These are phyloP conservation scores for Extremus antarcticus DNA, from an alignment of 495 filamentous ascomycete genomes.

Conservation along the genomic window DNA sequence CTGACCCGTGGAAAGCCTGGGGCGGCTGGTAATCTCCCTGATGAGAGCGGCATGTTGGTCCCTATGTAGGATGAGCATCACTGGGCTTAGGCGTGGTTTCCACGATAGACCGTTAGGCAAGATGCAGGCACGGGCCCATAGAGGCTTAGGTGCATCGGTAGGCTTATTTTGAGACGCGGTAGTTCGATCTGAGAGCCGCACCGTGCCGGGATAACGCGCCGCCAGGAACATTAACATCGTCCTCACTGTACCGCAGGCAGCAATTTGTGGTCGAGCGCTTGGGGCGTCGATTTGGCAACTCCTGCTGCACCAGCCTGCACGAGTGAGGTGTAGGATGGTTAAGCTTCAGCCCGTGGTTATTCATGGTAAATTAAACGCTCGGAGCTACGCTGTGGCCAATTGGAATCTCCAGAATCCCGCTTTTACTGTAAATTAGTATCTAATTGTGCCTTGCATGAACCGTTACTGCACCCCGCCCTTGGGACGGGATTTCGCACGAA, in stretches of 20 bases:
- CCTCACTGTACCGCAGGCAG: not conserved
- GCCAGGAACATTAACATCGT: slow-evolving; percentile 1
- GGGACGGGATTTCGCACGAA: not conserved
- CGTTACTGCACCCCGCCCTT: not conserved
- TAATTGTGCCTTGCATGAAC: slow-evolving; percentile 7
- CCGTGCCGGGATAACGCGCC: not conserved
- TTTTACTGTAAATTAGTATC: slow-evolving; percentile 2
- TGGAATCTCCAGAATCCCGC: not conserved
- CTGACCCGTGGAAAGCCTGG: slow-evolving; percentile 13
- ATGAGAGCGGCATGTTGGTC: slow-evolving; percentile 13
- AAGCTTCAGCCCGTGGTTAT: slow-evolving; percentile 1
- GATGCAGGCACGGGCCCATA: slow-evolving; percentile 5
- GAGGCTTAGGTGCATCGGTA: slow-evolving; percentile 12
- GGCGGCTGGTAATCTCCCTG: not conserved
- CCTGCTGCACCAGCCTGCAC: not conserved
- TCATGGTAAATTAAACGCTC: not conserved
- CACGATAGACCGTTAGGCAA: slow-evolving; percentile 13
- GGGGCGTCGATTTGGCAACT: not conserved
- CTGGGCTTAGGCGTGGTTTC: slow-evolving; percentile 9
- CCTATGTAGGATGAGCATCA: slow-evolving; percentile 17
- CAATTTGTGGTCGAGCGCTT: not conserved
- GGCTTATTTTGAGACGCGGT: slow-evolving; percentile 12
- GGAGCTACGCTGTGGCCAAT: not conserved
- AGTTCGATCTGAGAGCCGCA: slow-evolving; percentile 1
- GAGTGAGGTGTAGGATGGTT: not conserved